These are phyloP conservation scores for Cubamyces lactineus DNA, from an alignment of 768 basidiomycete species.

Conservation along the genomic window DNA sequence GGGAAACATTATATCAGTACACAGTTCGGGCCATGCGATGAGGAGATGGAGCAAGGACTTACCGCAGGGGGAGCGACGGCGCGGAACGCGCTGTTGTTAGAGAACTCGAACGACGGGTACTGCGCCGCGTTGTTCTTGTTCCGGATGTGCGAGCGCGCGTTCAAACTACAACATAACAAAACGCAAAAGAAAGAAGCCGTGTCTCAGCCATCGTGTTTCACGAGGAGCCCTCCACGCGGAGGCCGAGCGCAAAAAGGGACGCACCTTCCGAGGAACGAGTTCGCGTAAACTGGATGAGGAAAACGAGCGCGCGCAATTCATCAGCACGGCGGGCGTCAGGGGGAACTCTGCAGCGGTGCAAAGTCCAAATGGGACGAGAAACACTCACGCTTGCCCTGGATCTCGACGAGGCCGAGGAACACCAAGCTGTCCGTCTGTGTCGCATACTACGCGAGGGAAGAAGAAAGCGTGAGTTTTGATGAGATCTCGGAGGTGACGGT, in stretches of 20 bases:
- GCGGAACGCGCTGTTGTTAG: conserved; percentile 17
- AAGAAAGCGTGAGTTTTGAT: neutral
- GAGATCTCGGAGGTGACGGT: neutral
- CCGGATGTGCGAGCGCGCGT: conserved; percentile 19
- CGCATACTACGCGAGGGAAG: neutral
- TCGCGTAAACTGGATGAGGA: conserved; percentile 19
- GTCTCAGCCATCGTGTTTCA: neutral
- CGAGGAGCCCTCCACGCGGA: neutral
- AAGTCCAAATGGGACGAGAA: neutral
- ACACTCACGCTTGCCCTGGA: conserved; percentile 24
- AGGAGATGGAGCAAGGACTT: neutral
- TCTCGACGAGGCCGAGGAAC: conserved; percentile 27
- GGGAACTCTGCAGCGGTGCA: neutral
- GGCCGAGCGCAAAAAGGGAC: neutral
- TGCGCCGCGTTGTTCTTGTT: conserved; percentile 12
- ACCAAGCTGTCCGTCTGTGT: conserved; percentile 22
- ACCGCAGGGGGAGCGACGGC: neutral
- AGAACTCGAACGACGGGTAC: conserved; percentile 20
- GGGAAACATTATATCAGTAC: neutral
- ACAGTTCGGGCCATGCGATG: neutral
- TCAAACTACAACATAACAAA: conserved; percentile 1
- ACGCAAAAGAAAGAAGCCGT: too few relatives aligned
- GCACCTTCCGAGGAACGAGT: conserved; percentile 24
- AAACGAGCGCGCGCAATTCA: neutral
- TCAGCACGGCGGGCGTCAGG: neutral